These are phyloP conservation scores for Paralagenidium karlingii DNA, from an alignment of 352 stramenopile species.

Conservation along the genomic window DNA sequence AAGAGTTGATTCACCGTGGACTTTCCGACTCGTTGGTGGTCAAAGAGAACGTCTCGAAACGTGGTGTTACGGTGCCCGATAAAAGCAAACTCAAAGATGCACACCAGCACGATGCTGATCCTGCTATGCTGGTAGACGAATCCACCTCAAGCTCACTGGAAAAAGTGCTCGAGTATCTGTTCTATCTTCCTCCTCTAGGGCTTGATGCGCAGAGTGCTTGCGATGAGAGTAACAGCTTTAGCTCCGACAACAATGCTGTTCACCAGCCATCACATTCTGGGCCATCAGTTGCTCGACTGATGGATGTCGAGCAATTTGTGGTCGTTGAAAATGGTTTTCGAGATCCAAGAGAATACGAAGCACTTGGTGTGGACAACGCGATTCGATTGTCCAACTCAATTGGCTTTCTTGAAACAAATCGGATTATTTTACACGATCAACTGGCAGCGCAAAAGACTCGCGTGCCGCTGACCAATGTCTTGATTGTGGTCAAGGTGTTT, in stretches of 20 bases:
- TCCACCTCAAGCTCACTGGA: conserved; percentile 20
- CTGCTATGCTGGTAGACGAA: conserved; percentile 2
- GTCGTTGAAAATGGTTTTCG: conserved; percentile 61
- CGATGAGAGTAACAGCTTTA: no score
- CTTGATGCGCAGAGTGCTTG: no score
- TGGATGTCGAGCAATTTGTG: conserved; percentile 39
- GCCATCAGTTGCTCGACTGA: conserved; percentile 16
- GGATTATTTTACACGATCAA: no score
- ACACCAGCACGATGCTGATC: neutral
- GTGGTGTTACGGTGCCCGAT: conserved; percentile 39
- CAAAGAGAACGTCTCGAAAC: conserved; percentile 76
- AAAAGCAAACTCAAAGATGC: conserved; percentile 11
- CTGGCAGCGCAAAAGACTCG: no score
- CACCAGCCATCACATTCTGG: conserved; percentile 31
- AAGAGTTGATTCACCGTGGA: no score
- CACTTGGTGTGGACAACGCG: conserved; percentile 29
- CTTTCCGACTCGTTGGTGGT: neutral
- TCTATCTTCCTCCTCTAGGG: no score
- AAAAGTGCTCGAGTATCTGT: conserved; percentile 68
- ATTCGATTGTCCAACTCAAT: conserved; percentile 74
- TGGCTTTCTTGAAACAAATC: conserved; percentile 28
- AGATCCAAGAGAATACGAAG: conserved; percentile 25
- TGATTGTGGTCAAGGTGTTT: no score
- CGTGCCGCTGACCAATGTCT: no score
- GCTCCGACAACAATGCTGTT: no score